Base-by-base conservation (phyloP, 2,329 filamentous ascomycete species). In the Clarireedia homoeocarpa region DNA sequence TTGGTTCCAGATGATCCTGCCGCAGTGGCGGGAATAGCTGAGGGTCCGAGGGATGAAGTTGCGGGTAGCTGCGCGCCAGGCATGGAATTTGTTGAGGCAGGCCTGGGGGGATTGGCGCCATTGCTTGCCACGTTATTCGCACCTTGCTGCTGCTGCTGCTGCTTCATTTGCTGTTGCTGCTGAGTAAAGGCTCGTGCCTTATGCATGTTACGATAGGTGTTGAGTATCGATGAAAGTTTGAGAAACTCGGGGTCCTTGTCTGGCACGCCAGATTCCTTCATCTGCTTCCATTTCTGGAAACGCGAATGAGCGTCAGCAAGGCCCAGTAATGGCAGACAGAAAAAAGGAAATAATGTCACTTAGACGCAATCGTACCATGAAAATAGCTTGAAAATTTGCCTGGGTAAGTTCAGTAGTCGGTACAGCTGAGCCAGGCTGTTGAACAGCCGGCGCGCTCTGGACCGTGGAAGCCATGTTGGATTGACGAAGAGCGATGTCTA, bases 161-260 rank as follows among this genome's bases (percentile, higher is more conserved):
- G 80, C 55, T 34, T 34, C 30, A 34, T 34, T 10, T 80, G 59
- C 12, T 61, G 48, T 34, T 59, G 54, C 36, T 72, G 67, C 55
- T 77, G 60, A 30, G 53, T 42, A 26, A 38, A 50, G 50, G 17
- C 53, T 50, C 36, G 46, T 53, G 66, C 63, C 51, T 65, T 61
- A 3, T 63, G 51, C 15, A 61, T 81, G 63, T 84, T 80, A 60
- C 89, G 86, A 54, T 96, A 81, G 63, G 79, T 83, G 39, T 81
- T 71, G 60, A 96, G 79, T 59, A 95, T 84, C 59, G 87, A 83
- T 53, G 89, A 85, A 34, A 85, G 82, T 73, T 94, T 95, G 66
- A 92, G 80, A 67, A 86, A 91, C 70, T 97, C 91, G 47, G 92
- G 92, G 67, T 97, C 91, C 56, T 80, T 86, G 56, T 84, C 80